These are phyloP conservation scores for Angomonas ambiguus DNA, from an alignment of 208 protist species.

Conservation along the genomic window DNA sequence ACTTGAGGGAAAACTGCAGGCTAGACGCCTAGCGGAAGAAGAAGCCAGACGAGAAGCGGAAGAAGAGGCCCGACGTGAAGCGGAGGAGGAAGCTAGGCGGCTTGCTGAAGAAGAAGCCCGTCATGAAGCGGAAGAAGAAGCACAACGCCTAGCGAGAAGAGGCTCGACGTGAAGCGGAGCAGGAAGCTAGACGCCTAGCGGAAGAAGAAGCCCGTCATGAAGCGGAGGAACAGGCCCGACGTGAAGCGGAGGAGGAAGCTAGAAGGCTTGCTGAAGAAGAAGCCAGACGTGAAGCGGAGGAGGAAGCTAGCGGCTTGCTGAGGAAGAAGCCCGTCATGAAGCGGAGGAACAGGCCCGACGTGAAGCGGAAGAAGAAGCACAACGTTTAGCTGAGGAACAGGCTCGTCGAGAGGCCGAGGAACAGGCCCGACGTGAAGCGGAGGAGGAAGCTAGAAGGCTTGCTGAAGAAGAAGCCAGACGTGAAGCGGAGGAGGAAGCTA, in stretches of 20 bases:
- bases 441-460: conserved; percentile 30
- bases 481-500: conserved; percentile 43
- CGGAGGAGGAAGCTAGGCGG: conserved; percentile 72
- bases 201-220: conserved; percentile 19
- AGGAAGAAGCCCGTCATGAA: conserved; percentile 77
- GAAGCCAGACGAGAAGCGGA: conserved; percentile 35
- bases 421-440: conserved; percentile 78
- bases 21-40: conserved; percentile 76
- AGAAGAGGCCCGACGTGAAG: conserved; percentile 34
- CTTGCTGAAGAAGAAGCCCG: conserved; percentile 47
- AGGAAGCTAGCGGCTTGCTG: conserved; percentile 35
- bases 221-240: conserved; percentile 63
- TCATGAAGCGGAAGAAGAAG: conserved; percentile 45
- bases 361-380: conserved; percentile 50
- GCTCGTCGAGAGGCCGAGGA: conserved; percentile 38
- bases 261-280: conserved; percentile 29
- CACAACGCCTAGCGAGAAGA: conserved; percentile 35
- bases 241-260: conserved; percentile 57
- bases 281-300: conserved; percentile 37
- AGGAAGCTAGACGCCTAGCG: conserved; percentile 24
- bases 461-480: conserved; percentile 75
- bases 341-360: conserved; percentile 71
- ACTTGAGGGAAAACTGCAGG: conserved; percentile 53
- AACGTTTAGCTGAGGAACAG: conserved; percentile 43
- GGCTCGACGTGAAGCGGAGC: conserved; percentile 81